phyloP scores from a whole-genome alignment of 352 stramenopile genomes.

The Albugo candida region DNA sequence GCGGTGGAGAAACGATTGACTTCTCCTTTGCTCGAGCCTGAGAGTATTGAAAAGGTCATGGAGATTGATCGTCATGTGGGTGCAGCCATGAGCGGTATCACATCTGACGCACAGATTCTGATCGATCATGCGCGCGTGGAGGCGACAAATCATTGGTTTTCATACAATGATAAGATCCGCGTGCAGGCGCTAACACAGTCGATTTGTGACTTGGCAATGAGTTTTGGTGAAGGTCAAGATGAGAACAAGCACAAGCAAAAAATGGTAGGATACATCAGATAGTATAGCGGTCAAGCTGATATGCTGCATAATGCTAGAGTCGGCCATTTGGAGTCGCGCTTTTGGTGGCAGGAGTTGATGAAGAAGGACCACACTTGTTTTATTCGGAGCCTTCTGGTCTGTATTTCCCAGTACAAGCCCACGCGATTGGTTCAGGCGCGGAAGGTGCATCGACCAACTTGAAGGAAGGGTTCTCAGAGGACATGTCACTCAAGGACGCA shows the following conservation, averaged over 20 bases:
- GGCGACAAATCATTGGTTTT: constrained; percentile 97
- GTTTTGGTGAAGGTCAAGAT: constrained; percentile 83
- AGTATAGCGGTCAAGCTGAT: background rate
- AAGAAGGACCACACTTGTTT: constrained; percentile 86
- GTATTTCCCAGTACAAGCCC: constrained; percentile 96
- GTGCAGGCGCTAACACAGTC: constrained; percentile 96
- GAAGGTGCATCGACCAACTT: constrained; percentile 96
- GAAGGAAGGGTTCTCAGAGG: constrained; percentile 93
- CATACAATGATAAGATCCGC: constrained; percentile 95
- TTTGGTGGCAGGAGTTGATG: constrained; percentile 92
- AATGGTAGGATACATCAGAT: constrained; percentile 44
- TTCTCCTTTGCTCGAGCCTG: constrained; percentile 88
- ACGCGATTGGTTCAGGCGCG: constrained; percentile 94
- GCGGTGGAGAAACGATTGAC: constrained; percentile 98
- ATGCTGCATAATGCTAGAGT: constrained; percentile 16
- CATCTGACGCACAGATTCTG: constrained; percentile 95
- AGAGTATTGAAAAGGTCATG: constrained; percentile 99
- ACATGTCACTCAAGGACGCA: constrained; percentile 91
- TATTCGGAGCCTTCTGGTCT: constrained; percentile 96
- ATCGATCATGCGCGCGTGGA: constrained; percentile 98
- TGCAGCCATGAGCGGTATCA: constrained; percentile 96
- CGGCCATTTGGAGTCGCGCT: constrained; percentile 97
- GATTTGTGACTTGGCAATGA: constrained; percentile 96
- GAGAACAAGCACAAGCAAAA: constrained; percentile 93
- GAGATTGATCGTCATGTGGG: constrained; percentile 98